Base-by-base conservation (phyloP, 1,284 basidiomycete genomes). In the Inonotus obliquus region DNA sequence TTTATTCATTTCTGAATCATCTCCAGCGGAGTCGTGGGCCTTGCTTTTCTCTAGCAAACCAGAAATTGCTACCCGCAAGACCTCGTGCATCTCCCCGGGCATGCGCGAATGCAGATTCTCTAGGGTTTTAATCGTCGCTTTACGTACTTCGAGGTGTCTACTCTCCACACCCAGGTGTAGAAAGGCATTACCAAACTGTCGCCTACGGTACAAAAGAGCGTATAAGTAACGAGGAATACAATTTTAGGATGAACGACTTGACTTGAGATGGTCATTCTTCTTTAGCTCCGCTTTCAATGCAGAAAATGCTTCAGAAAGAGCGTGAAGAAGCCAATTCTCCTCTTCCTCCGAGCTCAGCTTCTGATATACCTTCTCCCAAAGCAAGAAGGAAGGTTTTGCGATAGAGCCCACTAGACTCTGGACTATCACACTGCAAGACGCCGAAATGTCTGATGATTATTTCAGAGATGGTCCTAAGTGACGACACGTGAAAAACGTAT, bases 281-380 rank as follows among this genome's bases (percentile, higher is more conserved):
- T 68, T 63, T 3, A 92, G 70, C 19, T 89, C 85, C 0, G 73
- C 69, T 38, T 79, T 76, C 67, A 83, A 82, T 66, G 72, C 81
- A 0, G 73, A 66, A 4, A 91, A 66, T 0, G 84, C 74, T 0
- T 79, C 81, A 59, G 85, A 78, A 4, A 81, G 71, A 0, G 90
- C 87, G 32, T 87, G 81, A n/a, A 92, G 75, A 2, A 96, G 74
- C 94, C 94, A 96, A 17, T 68, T 69, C 65, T 92, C 86, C 35
- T 96, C 94, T 19, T 85, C 83, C 0, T 74, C 68, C 4, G 84
- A 80, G 4, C 76, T 75, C 4, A 89, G 68, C 71, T 92, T 94
- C 60, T 86, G 82, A 70, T 94, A 94, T 0, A 92, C 85, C 72
- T 91, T 94, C 61, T 95, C 93, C 83, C 85, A 92, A 21, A 96